Conservation (phyloP, 768 basidiomycete genomes). For the Hygrocybe coccinea region DNA sequence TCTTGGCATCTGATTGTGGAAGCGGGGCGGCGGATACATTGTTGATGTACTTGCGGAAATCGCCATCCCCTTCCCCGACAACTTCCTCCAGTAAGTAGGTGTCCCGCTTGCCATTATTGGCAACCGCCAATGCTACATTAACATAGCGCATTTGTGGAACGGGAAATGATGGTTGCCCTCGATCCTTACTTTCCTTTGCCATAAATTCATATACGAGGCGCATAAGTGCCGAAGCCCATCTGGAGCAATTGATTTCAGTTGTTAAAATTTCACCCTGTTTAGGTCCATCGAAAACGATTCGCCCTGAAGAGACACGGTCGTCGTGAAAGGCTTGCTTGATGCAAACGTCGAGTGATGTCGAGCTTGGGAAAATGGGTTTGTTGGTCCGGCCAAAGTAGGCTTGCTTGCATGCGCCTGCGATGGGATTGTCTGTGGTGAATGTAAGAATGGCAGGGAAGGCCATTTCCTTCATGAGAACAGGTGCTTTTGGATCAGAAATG, state of each 20-base stretch:
- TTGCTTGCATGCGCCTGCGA: neutral
- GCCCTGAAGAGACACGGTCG: neutral
- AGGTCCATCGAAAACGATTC: neutral
- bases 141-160: conserved; percentile 7
- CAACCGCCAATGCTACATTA: conserved; percentile 1
- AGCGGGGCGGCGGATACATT: conserved; percentile 17
- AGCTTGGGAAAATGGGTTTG: neutral
- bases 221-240: conserved; percentile 5
- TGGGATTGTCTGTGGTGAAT: neutral
- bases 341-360: neutral
- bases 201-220: conserved; percentile 3
- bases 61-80: conserved; percentile 9
- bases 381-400: neutral
- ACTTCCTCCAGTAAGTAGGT: conserved; percentile 20
- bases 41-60: conserved; percentile 24
- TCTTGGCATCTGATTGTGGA: neutral
- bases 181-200: neutral
- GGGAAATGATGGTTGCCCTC: neutral
- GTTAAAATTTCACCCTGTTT: neutral
- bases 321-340: conserved; percentile 5
- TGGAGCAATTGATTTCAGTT: neutral
- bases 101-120: neutral
- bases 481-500: neutral
- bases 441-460: neutral
- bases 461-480: neutral